Conservation (phyloP, 1,284 basidiomycete genomes). For the Malassezia sympodialis region DNA sequence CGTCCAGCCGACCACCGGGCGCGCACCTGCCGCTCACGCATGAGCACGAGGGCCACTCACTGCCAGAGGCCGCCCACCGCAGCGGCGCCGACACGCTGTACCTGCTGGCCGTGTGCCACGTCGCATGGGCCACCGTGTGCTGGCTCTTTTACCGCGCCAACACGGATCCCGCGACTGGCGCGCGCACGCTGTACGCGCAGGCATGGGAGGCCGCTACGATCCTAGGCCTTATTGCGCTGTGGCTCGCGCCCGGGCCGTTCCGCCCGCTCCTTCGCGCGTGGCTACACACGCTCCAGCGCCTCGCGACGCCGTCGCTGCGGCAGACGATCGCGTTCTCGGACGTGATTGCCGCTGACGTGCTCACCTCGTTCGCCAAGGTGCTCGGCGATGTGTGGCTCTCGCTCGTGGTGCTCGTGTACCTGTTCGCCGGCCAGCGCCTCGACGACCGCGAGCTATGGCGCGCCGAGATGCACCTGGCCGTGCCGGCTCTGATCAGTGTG, state of each 20-base stretch:
- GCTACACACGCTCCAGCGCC: slow-evolving; percentile 54
- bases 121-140: slow-evolving; percentile 27
- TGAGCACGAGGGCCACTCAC: slow-evolving; percentile 8
- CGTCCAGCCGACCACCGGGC: neutral
- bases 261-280: slow-evolving; percentile 23
- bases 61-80: neutral
- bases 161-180: slow-evolving; percentile 28
- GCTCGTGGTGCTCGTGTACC: slow-evolving; percentile 2
- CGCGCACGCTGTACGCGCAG: slow-evolving; percentile 33
- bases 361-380: slow-evolving; percentile 93
- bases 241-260: slow-evolving; percentile 34
- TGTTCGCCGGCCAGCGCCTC: slow-evolving; percentile 9
- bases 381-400: slow-evolving; percentile 88
- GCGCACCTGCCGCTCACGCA: slow-evolving; percentile 15
- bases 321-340: slow-evolving; percentile 74
- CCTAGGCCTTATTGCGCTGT: slow-evolving; percentile 19
- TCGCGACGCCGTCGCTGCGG: slow-evolving; percentile 59
- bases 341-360: slow-evolving; percentile 84
- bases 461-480: slow-evolving; percentile 50
- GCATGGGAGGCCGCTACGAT: slow-evolving; percentile 32
- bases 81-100: slow-evolving; percentile 9
- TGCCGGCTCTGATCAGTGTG: slow-evolving; percentile 74
- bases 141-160: slow-evolving; percentile 37
- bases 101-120: slow-evolving; percentile 22
- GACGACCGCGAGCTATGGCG: slow-evolving; percentile 41